phyloP scores from a whole-genome alignment of 2,329 filamentous ascomycete species.

The Lithohypha guttulata region DNA sequence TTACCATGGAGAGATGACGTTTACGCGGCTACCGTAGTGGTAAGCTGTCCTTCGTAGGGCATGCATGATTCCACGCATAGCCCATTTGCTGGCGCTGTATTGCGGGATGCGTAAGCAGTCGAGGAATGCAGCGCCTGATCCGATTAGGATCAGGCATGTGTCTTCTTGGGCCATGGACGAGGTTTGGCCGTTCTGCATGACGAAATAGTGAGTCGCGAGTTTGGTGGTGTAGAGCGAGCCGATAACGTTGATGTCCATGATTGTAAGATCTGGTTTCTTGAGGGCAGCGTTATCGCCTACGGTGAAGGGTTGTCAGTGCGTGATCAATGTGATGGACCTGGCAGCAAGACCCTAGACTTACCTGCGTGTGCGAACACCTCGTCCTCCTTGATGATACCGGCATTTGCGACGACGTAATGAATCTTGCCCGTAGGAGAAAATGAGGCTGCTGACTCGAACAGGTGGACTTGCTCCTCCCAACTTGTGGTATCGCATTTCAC shows the following conservation, averaged over 20 bases:
- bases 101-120: constrained; percentile 25
- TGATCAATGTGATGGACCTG: too few relatives aligned
- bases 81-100: constrained; percentile 29
- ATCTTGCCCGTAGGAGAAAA: constrained; percentile 24
- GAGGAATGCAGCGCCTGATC: constrained; percentile 26
- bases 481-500: constrained; percentile 24
- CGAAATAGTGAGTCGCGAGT: constrained; percentile 40
- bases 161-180: constrained; percentile 22
- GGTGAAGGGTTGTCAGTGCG: too few relatives aligned
- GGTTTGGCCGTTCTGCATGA: constrained; percentile 23
- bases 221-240: constrained; percentile 57
- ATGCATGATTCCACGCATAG: constrained; percentile 29
- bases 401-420: constrained; percentile 27
- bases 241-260: constrained; percentile 52
- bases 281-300: too few relatives aligned
- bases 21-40: constrained; percentile 27
- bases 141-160: constrained; percentile 26
- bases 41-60: constrained; percentile 26
- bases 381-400: constrained; percentile 25
- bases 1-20: constrained; percentile 29
- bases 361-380: constrained; percentile 21
- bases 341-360: constrained; percentile 5
- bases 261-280: constrained; percentile 35
- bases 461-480: constrained; percentile 26
- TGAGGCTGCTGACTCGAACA: constrained; percentile 23